These are phyloP conservation scores for Silene conica DNA, from an alignment of 148 eudicot genomes.

Conservation along the genomic window DNA sequence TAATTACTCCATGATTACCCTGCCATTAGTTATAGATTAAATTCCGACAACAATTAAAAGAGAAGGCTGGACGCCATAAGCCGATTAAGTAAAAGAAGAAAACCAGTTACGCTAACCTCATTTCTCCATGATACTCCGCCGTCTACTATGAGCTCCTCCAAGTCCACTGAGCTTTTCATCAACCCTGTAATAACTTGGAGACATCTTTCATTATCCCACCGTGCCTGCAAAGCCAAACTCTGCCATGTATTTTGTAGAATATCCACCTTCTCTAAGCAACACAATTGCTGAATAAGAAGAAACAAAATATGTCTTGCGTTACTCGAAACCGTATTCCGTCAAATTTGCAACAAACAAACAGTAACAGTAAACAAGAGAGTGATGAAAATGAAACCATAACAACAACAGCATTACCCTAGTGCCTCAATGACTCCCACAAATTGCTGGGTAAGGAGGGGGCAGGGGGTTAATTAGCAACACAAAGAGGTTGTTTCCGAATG, in stretches of 20 bases:
- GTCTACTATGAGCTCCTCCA: constrained; percentile 9
- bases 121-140: not conserved
- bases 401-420: no score
- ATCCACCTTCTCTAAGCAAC: not conserved
- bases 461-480: no score
- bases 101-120: not conserved
- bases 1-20: not conserved
- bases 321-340: no score
- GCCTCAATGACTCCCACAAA: no score
- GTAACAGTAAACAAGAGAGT: no score
- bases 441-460: no score
- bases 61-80: not conserved
- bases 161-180: not conserved
- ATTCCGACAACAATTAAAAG: not conserved
- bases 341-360: no score
- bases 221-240: not conserved
- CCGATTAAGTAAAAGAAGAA: not conserved
- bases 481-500: no score
- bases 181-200: constrained; percentile 1
- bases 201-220: not conserved
- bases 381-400: no score
- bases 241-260: constrained; percentile 8
- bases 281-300: not conserved
- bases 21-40: not conserved
- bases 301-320: not conserved